Evolutionary conservation across 345 rosid genomes (phyloP).

Genomic region (Pugionium dolabratum): DNA sequence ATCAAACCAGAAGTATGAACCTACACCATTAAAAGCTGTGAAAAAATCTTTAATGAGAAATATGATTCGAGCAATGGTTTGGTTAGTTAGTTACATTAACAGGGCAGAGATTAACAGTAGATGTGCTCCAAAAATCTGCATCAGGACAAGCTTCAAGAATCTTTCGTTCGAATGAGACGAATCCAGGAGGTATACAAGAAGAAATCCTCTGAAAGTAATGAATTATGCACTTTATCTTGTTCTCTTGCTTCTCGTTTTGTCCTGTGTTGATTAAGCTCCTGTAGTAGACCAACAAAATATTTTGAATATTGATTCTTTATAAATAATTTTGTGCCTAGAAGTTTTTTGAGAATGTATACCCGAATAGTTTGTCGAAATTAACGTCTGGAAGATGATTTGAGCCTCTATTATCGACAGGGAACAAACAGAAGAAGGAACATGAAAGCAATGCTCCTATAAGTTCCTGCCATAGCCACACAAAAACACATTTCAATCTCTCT

Average conservation of each 20-base stretch:
- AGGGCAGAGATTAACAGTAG: conserved; percentile 54
- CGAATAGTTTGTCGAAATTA: conserved; percentile 73
- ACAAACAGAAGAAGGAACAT: conserved; percentile 54
- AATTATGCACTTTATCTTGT: conserved; percentile 63
- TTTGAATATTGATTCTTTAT: neutral
- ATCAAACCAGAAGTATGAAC: conserved; percentile 58
- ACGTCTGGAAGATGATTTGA: conserved; percentile 59
- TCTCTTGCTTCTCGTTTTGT: conserved; percentile 53
- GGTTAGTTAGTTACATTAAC: conserved; percentile 54
- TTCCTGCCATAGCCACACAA: conserved; percentile 17
- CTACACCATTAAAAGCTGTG: conserved; percentile 38
- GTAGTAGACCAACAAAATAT: conserved; percentile 32
- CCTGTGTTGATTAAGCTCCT: conserved; percentile 54
- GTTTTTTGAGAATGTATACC: conserved; percentile 38
- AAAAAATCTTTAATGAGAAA: neutral
- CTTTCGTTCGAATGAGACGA: conserved; percentile 79
- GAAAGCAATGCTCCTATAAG: conserved; percentile 41
- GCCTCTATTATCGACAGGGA: conserved; percentile 57
- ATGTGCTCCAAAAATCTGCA: conserved; percentile 62
- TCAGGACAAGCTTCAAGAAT: conserved; percentile 52
- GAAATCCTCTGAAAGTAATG: conserved; percentile 79
- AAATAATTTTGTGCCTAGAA: neutral
- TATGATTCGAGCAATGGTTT: neutral
- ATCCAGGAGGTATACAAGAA: conserved; percentile 58
- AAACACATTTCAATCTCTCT: neutral